Evolutionary conservation across 176 grass and related monocot genomes (phyloP), one percentile per base, ranked within the genome.

Genomic region (Avena atlantica): DNA sequence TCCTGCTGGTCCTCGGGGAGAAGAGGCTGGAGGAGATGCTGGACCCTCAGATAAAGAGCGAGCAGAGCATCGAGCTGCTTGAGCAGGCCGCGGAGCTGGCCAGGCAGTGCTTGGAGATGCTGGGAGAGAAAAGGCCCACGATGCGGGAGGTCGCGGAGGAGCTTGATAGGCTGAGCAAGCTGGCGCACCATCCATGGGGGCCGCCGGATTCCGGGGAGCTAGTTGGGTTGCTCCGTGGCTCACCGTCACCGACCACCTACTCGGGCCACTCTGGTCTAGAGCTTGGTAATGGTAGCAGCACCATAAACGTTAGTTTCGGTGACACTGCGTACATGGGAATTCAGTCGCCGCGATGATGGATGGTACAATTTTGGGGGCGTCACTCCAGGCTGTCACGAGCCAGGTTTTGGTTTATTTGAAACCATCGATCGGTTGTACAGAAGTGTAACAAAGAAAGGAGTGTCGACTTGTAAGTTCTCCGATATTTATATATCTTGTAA

Each of bases 61-160:
- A 90, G 58, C 81, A 90, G 67, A 86, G 70, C 67, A 70, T 88
- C 16, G 76, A 86, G 82, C 0, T 86, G 57, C 76, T 95, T 19
- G 86, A 84, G 74, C 70, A 70, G 68, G 82, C 88, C 23, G 93
- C 88, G 0, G 82, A 95, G 85, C 88, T 95, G 8, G 93, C 90
- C 4, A 86, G 75, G 86, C 71, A 81, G 70, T 92, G 90, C 68
- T 29, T 95, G 11, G 89, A 95, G 76, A 88, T 95, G 53, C 68
- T 85, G 0, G 86, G 93, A 17, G 88, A 92, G 12, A 92, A 86
- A 55, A 84, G 93, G 52, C 88, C 90, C 7, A 79, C 86, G 9
- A 95, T 95, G 93, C 64, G 85, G 40, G 86, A 91, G 53, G 86
- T 92, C 12, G 93, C 90, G 0, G 88, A 92, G 62, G 78, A 69